Conservation (phyloP, 2,329 filamentous ascomycete species). For the Amesomyces nigricolor region DNA sequence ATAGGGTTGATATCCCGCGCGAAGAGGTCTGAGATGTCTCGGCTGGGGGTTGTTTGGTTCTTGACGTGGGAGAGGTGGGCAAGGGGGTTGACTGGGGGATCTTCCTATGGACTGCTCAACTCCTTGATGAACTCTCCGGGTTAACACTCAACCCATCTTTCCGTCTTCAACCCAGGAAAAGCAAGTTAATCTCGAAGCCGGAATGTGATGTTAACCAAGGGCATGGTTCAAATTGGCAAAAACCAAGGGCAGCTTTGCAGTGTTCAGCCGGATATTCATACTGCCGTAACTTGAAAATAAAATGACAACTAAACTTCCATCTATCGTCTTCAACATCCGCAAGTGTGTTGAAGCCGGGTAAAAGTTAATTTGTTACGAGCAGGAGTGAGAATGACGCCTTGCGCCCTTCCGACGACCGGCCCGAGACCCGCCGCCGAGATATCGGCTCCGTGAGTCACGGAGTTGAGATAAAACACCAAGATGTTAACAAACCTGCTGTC, state of each 20-base stretch:
- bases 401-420: conserved; percentile 13
- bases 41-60: background rate
- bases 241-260: too few species aligned
- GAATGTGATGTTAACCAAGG: too few species aligned
- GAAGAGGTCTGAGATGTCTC: too few species aligned
- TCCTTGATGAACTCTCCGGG: background rate
- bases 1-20: too few species aligned
- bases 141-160: background rate
- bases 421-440: background rate
- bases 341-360: background rate
- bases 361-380: background rate
- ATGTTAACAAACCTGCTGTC: background rate
- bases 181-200: too few species aligned
- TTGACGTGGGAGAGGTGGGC: background rate
- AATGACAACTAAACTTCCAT: too few species aligned
- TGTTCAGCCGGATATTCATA: too few species aligned
- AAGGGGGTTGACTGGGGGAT: too few species aligned
- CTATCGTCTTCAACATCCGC: too few species aligned
- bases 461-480: background rate
- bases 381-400: conserved; percentile 9
- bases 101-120: background rate
- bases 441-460: conserved; percentile 6
- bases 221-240: background rate
- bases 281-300: too few species aligned
- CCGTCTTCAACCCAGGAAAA: too few species aligned